Base-by-base conservation (phyloP, 768 basidiomycete species). In the Amanita phalloides region DNA sequence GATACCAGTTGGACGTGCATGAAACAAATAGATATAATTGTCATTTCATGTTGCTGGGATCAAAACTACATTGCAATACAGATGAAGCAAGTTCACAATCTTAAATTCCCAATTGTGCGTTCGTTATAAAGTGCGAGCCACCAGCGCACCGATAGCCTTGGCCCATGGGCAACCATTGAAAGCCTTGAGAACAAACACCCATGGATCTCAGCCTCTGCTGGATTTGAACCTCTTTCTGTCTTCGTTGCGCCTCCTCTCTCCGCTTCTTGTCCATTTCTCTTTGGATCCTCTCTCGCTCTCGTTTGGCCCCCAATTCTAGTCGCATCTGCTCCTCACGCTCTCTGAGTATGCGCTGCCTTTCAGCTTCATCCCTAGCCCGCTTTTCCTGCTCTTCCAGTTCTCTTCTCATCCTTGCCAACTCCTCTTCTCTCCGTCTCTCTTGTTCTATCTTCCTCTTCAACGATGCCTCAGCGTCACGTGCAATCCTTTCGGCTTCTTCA, bases 171-270 rank as follows among this genome's bases (percentile, higher is more conserved):
- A 58, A 54, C 64, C 64, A 65, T 21, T 55, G 54, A 50, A 25
- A 64, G 37, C 63, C 62, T 20, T 47, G 56, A 21, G 45, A 7
- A 26, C 82, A 84, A 1, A 74, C 61, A 0, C 82, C 82, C 66
- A 81, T 73, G 1, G 49, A 23, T 0, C 69, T 63, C 13, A 80
- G 56, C 48, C 65, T 73, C 30, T 49, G 54, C 61, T 75, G 81
- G 3, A 64, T 68, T 56, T 63, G 61, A 4, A 59, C 69, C 52
- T 82, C 81, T 53, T 73, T 60, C 48, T 65, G 50, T 54, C 61
- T 60, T 25, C 56, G 54, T 53, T 65, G 57, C 32, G 62, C 59
- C 53, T 68, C 58, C 28, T 50, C 36, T 48, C 57, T 54, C 28
- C 55, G 57, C 50, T 52, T 54, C 32, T 54, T 13, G 21, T 53